Base-by-base conservation (phyloP, 164 flowering plant species). In the Hamamelis virginiana region DNA sequence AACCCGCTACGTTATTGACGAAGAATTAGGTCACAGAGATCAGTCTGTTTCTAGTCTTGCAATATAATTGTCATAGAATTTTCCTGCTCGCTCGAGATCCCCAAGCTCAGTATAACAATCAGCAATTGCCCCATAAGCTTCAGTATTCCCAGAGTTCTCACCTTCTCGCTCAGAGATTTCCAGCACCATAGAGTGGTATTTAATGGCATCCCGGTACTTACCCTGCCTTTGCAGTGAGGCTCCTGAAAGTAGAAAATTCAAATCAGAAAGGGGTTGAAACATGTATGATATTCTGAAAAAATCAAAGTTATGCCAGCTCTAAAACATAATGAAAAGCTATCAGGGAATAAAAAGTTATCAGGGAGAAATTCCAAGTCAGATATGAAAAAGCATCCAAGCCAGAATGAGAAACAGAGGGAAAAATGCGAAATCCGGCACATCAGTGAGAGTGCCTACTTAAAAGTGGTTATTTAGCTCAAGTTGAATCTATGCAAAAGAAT, bases 91-190 rank as follows among this genome's bases (percentile, higher is more conserved):
- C 69, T 95, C 97, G 18, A 95, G 88, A 68, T 95, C 96, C 18
- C 99, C 99, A 47, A 95, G 91, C 60, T 95, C 98, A 10, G 98
- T 95, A 58, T 92, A 92, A 75, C 97, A 95, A 80, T 95, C 97
- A 21, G 97, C 97, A 68, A 92, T 92, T 27, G 97, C 97, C 53
- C 98, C 97, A 72, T 86, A 95, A 18, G 97, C 97, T 83, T 95
- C 98, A 4, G 94, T 88, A 71, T 81, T 87, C 33, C 98, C 98
- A 9, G 97, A 92, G 26, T 83, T 80, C 68, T 94, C 98, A 12
- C 90, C 84, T 77, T 74, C 88, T 65, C 86, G 78, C 27, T 82
- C 78, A 12, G 96, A 95, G 65, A 89, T 84, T 45, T 74, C 83
- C 66, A 92, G 75, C 64, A 95, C 97, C 96, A 86, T 79, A 0